These are phyloP conservation scores for Apiospora pterosperma DNA, from an alignment of 2,329 filamentous ascomycete species.

Conservation along the genomic window DNA sequence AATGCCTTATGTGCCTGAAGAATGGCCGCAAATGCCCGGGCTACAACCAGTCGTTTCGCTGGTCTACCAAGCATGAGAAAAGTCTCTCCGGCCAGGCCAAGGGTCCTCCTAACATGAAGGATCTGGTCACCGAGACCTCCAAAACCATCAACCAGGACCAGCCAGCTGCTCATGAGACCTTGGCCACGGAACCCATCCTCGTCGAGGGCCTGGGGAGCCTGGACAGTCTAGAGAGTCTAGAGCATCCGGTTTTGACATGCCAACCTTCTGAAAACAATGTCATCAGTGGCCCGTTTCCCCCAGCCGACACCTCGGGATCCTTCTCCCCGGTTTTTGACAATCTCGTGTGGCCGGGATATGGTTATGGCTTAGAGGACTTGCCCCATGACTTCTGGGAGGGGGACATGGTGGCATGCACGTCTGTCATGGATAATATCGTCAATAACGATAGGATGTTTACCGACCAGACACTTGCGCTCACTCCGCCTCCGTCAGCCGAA, in stretches of 20 bases:
- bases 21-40: slow-evolving; percentile 26
- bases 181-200: background rate
- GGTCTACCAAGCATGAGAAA: slow-evolving; percentile 40
- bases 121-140: slow-evolving; percentile 9
- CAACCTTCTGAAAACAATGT: background rate
- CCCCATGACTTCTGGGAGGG: slow-evolving; percentile 12
- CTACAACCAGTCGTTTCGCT: slow-evolving; percentile 31
- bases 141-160: background rate
- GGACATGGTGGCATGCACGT: background rate
- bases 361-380: slow-evolving; percentile 11
- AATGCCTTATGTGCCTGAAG: slow-evolving; percentile 25
- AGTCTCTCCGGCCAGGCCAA: slow-evolving; percentile 5
- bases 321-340: slow-evolving; percentile 9
- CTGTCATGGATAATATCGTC: background rate
- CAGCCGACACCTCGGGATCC: background rate
- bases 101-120: slow-evolving; percentile 10
- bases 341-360: slow-evolving; percentile 9
- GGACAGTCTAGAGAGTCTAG: background rate
- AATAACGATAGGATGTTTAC: background rate
- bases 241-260: background rate
- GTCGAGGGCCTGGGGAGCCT: background rate
- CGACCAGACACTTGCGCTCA: background rate
- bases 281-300: background rate
- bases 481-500: background rate
- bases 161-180: background rate